Evolutionary conservation across 1,284 basidiomycete genomes (phyloP).

Genomic region (Sanghuangporus sanghuang): DNA sequence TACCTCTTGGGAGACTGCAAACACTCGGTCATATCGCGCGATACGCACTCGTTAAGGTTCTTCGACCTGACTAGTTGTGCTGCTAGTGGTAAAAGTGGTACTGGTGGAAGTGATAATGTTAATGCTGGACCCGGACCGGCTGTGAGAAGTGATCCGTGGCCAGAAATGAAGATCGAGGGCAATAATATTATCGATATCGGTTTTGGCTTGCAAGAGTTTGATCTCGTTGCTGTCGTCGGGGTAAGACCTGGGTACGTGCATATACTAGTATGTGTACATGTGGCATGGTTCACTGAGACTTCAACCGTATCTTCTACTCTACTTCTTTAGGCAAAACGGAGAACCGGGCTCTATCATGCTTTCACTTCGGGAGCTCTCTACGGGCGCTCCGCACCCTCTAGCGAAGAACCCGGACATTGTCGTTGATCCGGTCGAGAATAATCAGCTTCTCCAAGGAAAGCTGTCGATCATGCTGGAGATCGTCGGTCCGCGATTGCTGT

Average conservation of each 20-base stretch:
- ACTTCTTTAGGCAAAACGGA: neutral
- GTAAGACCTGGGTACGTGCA: constrained; percentile 20
- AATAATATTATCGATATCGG: constrained; percentile 34
- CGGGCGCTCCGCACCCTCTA: constrained; percentile 30
- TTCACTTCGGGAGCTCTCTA: constrained; percentile 21
- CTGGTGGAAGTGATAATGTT: no score
- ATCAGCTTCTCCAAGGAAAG: constrained; percentile 8
- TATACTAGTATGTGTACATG: neutral
- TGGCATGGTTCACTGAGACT: neutral
- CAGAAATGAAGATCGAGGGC: constrained; percentile 3
- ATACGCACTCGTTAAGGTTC: constrained; percentile 9
- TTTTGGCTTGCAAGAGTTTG: constrained; percentile 41
- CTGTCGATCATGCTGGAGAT: constrained; percentile 38
- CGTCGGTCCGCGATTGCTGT: constrained; percentile 40
- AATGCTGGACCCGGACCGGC: neutral
- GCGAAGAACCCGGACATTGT: constrained; percentile 33
- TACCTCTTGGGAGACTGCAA: constrained; percentile 16
- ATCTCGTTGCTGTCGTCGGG: constrained; percentile 38
- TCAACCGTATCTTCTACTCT: constrained; percentile 24
- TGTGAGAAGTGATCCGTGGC: constrained; percentile 3
- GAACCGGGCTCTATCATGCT: constrained; percentile 18
- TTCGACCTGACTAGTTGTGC: constrained; percentile 5
- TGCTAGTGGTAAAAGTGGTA: no score
- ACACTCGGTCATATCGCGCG: neutral
- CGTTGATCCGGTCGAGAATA: constrained; percentile 27